Evolutionary conservation across 2,329 filamentous ascomycete genomes (phyloP).

Genomic region (Fusarium equiseti): DNA sequence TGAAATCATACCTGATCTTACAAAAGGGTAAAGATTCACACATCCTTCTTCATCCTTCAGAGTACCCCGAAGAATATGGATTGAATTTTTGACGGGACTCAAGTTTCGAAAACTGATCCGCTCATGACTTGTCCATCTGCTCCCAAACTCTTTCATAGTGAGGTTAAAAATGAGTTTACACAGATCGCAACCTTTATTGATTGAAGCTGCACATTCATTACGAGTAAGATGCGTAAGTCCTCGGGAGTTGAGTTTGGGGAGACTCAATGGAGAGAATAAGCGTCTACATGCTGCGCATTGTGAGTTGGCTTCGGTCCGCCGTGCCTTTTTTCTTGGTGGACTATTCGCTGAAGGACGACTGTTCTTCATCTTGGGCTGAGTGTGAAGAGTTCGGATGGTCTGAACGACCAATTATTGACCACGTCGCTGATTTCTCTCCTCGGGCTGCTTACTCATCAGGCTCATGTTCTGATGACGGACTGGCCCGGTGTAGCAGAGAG

Average conservation of each 20-base stretch:
- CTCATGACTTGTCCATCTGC: accelerated
- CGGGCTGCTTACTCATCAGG: too few relatives aligned
- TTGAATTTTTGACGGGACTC: accelerated
- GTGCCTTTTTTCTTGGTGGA: accelerated
- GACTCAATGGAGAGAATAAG: background rate
- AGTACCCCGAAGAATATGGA: accelerated
- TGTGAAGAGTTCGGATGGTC: too few relatives aligned
- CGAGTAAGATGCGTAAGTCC: accelerated
- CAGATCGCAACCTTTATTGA: background rate
- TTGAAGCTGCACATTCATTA: accelerated
- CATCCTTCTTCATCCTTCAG: accelerated
- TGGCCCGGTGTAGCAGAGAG: too few relatives aligned
- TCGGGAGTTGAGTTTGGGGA: background rate
- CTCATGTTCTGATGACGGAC: too few relatives aligned
- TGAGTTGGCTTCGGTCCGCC: accelerated
- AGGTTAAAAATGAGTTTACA: background rate
- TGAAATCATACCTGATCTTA: accelerated
- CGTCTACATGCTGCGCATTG: background rate
- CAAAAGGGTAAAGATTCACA: background rate
- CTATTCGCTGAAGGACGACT: accelerated
- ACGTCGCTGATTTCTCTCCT: too few relatives aligned
- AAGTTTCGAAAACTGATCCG: background rate
- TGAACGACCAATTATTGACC: too few relatives aligned
- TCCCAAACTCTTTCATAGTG: accelerated
- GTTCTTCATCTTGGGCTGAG: background rate